Evolutionary conservation across 371 early-diverging fungal genomes (phyloP).

Genomic region (Fennellomyces sp.): DNA sequence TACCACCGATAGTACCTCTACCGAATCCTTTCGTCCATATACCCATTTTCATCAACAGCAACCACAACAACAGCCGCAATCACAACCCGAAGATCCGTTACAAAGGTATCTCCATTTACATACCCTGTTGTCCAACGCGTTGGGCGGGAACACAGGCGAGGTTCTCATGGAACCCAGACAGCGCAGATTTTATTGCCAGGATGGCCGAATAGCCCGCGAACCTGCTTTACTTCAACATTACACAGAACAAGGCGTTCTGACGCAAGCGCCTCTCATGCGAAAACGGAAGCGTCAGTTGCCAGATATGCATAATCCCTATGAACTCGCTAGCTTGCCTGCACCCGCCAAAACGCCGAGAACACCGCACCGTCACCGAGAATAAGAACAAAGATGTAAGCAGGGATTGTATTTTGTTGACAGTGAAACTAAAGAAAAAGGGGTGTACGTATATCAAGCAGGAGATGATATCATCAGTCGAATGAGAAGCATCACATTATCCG

Average conservation of each 20-base stretch:
- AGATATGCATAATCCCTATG: conserved; percentile 9
- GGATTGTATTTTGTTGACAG: conserved; percentile 2
- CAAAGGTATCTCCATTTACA: conserved; percentile 8
- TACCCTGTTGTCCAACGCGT: not conserved
- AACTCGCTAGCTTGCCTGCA: conserved; percentile 10
- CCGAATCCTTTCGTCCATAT: not conserved
- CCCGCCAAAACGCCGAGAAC: conserved; percentile 44
- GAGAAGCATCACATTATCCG: conserved; percentile 37
- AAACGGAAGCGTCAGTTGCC: conserved; percentile 23
- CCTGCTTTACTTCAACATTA: conserved; percentile 29
- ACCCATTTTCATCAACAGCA: not conserved
- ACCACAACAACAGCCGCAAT: too few species aligned
- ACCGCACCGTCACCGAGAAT: conserved; percentile 53
- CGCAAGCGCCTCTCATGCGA: conserved; percentile 31
- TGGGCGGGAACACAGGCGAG: conserved; percentile 5
- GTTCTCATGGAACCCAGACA: conserved; percentile 29
- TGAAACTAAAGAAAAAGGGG: not conserved
- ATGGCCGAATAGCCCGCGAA: conserved; percentile 31
- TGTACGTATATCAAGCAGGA: conserved; percentile 23
- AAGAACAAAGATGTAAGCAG: conserved; percentile 48
- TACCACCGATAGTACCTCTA: not conserved
- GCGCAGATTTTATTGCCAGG: conserved; percentile 39
- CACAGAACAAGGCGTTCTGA: conserved; percentile 36
- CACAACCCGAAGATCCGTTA: conserved; percentile 3
- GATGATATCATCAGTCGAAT: conserved; percentile 50